These are phyloP conservation scores for Aspergillus asperescens DNA, from an alignment of 495 filamentous ascomycete species.

Conservation along the genomic window DNA sequence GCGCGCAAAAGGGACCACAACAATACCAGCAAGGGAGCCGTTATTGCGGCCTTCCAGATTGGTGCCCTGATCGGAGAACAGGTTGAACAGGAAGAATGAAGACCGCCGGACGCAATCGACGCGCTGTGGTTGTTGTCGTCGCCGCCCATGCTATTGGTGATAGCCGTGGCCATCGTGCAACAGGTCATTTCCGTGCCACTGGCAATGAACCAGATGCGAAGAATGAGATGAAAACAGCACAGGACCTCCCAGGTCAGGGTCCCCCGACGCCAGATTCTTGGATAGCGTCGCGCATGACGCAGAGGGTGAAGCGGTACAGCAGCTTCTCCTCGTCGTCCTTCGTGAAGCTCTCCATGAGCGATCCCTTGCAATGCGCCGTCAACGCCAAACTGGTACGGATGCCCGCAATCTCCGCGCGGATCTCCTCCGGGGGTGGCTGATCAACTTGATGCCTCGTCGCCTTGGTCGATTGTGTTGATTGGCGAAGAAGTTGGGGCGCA, in stretches of 20 bases:
- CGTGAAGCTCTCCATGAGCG: conserved; percentile 20
- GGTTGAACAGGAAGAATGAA: conserved; percentile 59
- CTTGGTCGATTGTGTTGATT: neutral
- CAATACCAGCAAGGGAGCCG: conserved; percentile 34
- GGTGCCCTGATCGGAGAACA: conserved; percentile 46
- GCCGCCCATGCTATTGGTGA: conserved; percentile 34
- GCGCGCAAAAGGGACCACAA: conserved; percentile 22
- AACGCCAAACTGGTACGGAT: conserved; percentile 38
- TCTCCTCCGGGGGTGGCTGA: neutral
- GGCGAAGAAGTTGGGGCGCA: no score
- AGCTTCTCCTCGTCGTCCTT: conserved; percentile 27
- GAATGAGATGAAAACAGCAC: conserved; percentile 43
- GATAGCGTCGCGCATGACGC: conserved; percentile 14
- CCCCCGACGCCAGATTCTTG: neutral
- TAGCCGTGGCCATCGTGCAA: conserved; percentile 46
- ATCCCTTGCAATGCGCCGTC: conserved; percentile 16
- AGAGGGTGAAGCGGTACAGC: conserved; percentile 21
- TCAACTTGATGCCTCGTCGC: no score
- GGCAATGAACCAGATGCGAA: conserved; percentile 50
- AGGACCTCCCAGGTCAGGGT: conserved; percentile 44
- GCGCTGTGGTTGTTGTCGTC: conserved; percentile 28
- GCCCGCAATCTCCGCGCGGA: conserved; percentile 33
- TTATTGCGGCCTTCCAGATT: conserved; percentile 39
- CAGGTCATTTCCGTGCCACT: conserved; percentile 45
- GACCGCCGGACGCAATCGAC: conserved; percentile 40